A percentile compares a stretch with the other conserved stretches of the same genome.
phyloP scores from a whole-genome alignment of 306 rosid species.

The Cucurbita ficifolia region DNA sequence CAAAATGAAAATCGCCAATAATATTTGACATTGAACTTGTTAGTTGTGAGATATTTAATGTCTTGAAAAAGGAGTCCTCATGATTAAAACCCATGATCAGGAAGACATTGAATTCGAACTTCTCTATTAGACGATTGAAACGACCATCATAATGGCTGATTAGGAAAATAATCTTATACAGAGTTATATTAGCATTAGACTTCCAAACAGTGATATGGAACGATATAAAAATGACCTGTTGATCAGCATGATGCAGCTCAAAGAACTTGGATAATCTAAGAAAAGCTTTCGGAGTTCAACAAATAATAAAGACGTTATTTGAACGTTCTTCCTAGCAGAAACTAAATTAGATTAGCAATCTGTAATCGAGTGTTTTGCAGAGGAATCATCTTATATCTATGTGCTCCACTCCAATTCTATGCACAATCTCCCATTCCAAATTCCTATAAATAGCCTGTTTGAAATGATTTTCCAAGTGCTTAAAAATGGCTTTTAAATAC shows the following conservation, averaged over 20 bases:
- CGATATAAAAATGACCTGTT: neutral
- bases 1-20: neutral
- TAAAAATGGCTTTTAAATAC: no score
- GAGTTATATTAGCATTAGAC: neutral
- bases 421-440: neutral
- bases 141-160: neutral
- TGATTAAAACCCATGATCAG: neutral
- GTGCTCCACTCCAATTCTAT: neutral
- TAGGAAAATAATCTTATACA: neutral
- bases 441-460: neutral
- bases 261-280: slow-evolving; percentile 5
- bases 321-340: neutral
- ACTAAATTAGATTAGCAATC: neutral
- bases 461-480: no score
- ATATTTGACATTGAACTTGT: neutral
- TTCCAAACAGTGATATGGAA: neutral
- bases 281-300: neutral
- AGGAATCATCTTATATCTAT: neutral
- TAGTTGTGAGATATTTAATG: neutral
- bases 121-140: neutral
- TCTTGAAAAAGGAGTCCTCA: neutral
- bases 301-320: neutral
- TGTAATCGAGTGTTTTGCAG: neutral
- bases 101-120: neutral
- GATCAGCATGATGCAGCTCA: neutral